Evolutionary conservation across 2,329 filamentous ascomycete genomes (phyloP), one percentile per base, ranked within the genome.

Genomic region (Ceratocystis albifundus): DNA sequence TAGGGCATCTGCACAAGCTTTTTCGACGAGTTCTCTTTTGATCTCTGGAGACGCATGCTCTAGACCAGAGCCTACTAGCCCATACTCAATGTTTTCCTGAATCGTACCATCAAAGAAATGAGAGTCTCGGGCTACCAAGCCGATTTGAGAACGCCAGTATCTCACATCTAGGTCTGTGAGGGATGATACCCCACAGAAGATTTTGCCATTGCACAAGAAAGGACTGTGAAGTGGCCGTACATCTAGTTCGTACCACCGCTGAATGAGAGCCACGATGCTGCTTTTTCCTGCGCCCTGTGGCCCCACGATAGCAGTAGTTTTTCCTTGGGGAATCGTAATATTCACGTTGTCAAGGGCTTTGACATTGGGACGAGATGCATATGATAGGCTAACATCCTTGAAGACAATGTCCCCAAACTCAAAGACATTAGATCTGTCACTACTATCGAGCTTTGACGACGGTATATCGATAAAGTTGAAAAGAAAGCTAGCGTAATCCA

Each of bases 231-330:
- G 17, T 48, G 64, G 28, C 50, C 46, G 28, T 28, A 28, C 22
- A 45, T 67, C 59, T 12, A 76, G 1, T 83, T 85, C 66, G 72
- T 90, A 90, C 86, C 87, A 90, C 41, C 87, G 78, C 71, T 90
- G 84, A 2, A 90, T 77, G 1, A 91, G 75, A 0, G 85, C 86
- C 0, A 90, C 83, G 30, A 90, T 84, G 0, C 88, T 91, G 63
- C 84, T 88, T 73, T 91, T 92, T 0, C 88, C 88, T 3, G 82
- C 85, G 0, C 88, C 88, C 1, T 85, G 88, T 0, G 86, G 82
- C 0, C 88, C 88, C 22, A 91, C 88, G 20, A 91, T 86, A 1
- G 88, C 88, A 0, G 87, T 89, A 1, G 86, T 81, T 71, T 88
- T 87, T 22, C 86, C 85, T 6, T 82, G 79, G 68, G 82, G 78